These are phyloP conservation scores for Fusarium dimerum DNA, from an alignment of 2,329 filamentous ascomycete genomes.

Conservation along the genomic window DNA sequence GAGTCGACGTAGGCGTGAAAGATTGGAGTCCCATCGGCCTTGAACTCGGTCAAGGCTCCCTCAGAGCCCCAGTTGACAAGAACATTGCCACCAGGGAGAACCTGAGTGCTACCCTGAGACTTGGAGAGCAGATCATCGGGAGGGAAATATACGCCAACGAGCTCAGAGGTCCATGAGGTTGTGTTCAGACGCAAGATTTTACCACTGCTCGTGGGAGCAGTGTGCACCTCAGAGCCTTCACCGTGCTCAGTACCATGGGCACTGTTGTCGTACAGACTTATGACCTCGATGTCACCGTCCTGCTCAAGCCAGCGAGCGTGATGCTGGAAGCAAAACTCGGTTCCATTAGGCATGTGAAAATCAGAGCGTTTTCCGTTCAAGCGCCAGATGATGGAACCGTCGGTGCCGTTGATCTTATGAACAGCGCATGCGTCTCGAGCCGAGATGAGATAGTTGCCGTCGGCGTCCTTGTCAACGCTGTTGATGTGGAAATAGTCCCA, in stretches of 20 bases:
- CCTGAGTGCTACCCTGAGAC: conserved; percentile 52
- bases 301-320: conserved; percentile 47
- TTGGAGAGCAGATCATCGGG: conserved; percentile 51
- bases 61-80: conserved; percentile 60
- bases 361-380: conserved; percentile 49
- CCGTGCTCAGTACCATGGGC: conserved; percentile 47
- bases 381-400: conserved; percentile 54
- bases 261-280: conserved; percentile 57
- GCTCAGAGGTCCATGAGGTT: conserved; percentile 44
- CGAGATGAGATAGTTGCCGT: conserved; percentile 55
- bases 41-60: conserved; percentile 50
- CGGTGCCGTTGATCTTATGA: conserved; percentile 47
- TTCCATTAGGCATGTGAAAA: conserved; percentile 36
- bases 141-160: conserved; percentile 49
- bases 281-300: conserved; percentile 45
- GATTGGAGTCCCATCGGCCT: conserved; percentile 46
- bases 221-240: conserved; percentile 29
- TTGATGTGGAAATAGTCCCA: conserved; percentile 64
- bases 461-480: conserved; percentile 52
- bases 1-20: conserved; percentile 53
- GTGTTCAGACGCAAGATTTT: conserved; percentile 50
- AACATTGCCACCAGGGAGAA: conserved; percentile 54
- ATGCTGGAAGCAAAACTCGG: conserved; percentile 53
- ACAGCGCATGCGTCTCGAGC: conserved; percentile 50
- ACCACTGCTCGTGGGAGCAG: conserved; percentile 42